A percentile compares a stretch with the other conserved stretches of the same genome.
Conservation (phyloP, 78 protist species). For the Dictyostelium discoideum region dicty_2.7 NC_007090.3:1516001-1516500, state of each 20-base stretch:
- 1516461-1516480: slow-evolving; percentile 46
- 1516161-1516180: slow-evolving; percentile 45
- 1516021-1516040: slow-evolving; percentile 6
- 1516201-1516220: slow-evolving; percentile 36
- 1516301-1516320: background rate
- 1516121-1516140: background rate
- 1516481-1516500: slow-evolving; percentile 50
- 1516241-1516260: slow-evolving; percentile 59
- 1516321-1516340: background rate
- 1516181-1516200: slow-evolving; percentile 51
- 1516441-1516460: slow-evolving; percentile 34
- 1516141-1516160: background rate
- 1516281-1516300: background rate
- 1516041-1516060: slow-evolving; percentile 46
- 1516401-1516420: slow-evolving; percentile 48
- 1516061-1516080: slow-evolving; percentile 59
- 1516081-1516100: slow-evolving; percentile 6
- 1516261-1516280: background rate
- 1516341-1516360: background rate
- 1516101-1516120: background rate
- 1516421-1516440: slow-evolving; percentile 25
- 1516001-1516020: slow-evolving; percentile 15
- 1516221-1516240: slow-evolving; percentile 59
- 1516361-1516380: background rate
- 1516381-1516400: background rate